Base-by-base conservation (phyloP, 441 rosid species). In the Flueggea neowawraea region DNA sequence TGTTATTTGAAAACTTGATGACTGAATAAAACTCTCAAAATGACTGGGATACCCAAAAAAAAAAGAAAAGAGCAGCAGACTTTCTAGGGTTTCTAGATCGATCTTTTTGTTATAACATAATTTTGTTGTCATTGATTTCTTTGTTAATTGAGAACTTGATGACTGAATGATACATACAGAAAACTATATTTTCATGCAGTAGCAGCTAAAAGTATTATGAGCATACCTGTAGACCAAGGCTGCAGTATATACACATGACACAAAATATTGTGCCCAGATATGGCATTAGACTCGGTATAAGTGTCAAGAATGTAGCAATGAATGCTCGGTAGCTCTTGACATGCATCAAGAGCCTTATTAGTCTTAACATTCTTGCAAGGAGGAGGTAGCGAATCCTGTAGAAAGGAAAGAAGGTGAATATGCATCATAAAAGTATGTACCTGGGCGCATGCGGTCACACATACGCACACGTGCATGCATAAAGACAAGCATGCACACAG, bases 381-480 rank as follows among this genome's bases (percentile, higher is more conserved):
- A 95, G 95, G 60, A 95, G 97, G 79, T 95, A 95, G 54, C 99
- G 98, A 57, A 95, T 95, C 99, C 99, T 95, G 84, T 48, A 60
- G 72, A 68, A 22, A 70, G 67, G 63, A 66, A 65, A 63, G 31
- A 16, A 69, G 10, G 41, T 1, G 41, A 36, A 36, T 22, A 36
- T 8, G 2, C 41, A 36, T 36, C 41, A 36, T 36, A 36, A 36
- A 36, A 36, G 9, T 22, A 8, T 4, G 9, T 5, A 36, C 9
- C 41, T 36, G 41, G 9, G 41, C 9, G 4, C 41, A 36, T 36
- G 41, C 28, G 28, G n/a, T n/a, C n/a, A n/a, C n/a, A n/a, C 28
- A 22, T 0, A 22, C 28, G 28, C 28, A 22, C 28, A 22, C 28
- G 28, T 22, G 28, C 28, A 22, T 2, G 2, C 28, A 22, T 2